Percentiles rank a stretch among this genome's conserved stretches.
Evolutionary conservation across 768 basidiomycete genomes (phyloP).

Genomic region (Amanita pseudoporphyria): DNA sequence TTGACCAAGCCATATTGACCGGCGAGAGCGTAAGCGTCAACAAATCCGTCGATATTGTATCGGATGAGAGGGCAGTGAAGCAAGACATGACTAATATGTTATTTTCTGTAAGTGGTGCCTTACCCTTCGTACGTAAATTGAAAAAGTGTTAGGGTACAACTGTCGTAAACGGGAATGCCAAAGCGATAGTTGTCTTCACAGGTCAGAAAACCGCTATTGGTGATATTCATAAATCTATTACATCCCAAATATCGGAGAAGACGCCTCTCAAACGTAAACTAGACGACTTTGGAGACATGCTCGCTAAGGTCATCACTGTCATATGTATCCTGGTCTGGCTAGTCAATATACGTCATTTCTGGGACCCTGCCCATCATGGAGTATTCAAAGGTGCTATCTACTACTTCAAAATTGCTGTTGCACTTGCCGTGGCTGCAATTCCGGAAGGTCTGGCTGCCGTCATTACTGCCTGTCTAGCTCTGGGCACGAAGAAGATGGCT

Average conservation of each 20-base stretch:
- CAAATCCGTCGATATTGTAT: slow-evolving; percentile 63
- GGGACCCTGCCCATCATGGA: slow-evolving; percentile 90
- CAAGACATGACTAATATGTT: slow-evolving; percentile 98
- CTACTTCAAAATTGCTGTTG: slow-evolving; percentile 99
- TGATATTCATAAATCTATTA: slow-evolving; percentile 95
- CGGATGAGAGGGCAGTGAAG: slow-evolving; percentile 78
- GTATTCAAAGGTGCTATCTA: slow-evolving; percentile 90
- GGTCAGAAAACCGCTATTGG: slow-evolving; percentile 89
- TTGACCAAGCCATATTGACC: slow-evolving; percentile 96
- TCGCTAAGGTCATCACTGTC: slow-evolving; percentile 95
- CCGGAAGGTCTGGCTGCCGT: slow-evolving; percentile 98
- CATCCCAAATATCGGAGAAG: slow-evolving; percentile 88
- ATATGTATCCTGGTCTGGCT: slow-evolving; percentile 98
- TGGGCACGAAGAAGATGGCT: slow-evolving; percentile 99
- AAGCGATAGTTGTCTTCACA: slow-evolving; percentile 81
- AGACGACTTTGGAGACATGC: slow-evolving; percentile 95
- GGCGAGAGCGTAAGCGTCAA: slow-evolving; percentile 88
- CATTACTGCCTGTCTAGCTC: slow-evolving; percentile 91
- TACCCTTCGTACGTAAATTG: neutral
- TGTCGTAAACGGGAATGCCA: slow-evolving; percentile 87
- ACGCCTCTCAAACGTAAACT: slow-evolving; percentile 95
- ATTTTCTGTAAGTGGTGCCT: slow-evolving; percentile 59
- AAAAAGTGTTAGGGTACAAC: slow-evolving; percentile 67
- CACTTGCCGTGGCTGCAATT: slow-evolving; percentile 97
- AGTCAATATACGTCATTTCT: slow-evolving; percentile 94